phyloP scores from a whole-genome alignment of 2,329 filamentous ascomycete genomes.

The Esteya vermicola region DNA sequence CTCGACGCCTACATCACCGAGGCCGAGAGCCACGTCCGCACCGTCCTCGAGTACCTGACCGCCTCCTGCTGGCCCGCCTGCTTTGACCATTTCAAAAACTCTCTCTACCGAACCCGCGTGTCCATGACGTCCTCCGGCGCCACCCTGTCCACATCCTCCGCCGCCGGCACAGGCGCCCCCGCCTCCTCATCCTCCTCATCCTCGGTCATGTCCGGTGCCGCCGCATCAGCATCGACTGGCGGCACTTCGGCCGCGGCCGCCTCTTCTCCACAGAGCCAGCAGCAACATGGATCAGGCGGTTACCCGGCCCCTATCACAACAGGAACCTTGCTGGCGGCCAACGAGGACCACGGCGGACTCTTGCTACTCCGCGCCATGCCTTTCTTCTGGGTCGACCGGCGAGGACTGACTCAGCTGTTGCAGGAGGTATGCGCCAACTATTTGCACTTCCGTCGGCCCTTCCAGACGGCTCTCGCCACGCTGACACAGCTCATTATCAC shows the following conservation, averaged over 20 bases:
- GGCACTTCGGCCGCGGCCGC: no score
- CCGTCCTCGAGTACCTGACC: slow-evolving; percentile 48
- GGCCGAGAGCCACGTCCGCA: slow-evolving; percentile 40
- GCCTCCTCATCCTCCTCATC: no score
- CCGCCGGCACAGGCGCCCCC: no score
- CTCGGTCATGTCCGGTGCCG: no score
- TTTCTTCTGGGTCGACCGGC: slow-evolving; percentile 49
- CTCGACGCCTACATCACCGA: slow-evolving; percentile 24
- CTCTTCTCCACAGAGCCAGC: no score
- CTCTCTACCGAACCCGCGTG: slow-evolving; percentile 36
- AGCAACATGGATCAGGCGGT: no score
- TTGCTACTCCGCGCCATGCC: slow-evolving; percentile 44
- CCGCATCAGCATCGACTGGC: no score
- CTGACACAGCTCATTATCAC: slow-evolving; percentile 48
- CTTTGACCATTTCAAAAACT: slow-evolving; percentile 42
- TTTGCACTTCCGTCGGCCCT: slow-evolving; percentile 48
- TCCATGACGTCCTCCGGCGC: no score
- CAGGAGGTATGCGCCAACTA: slow-evolving; percentile 55
- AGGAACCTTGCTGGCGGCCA: no score
- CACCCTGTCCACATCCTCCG: no score
- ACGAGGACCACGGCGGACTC: slow-evolving; percentile 38
- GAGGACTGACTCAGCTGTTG: slow-evolving; percentile 46
- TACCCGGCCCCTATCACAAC: no score
- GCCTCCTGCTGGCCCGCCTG: slow-evolving; percentile 48
- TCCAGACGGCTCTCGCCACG: slow-evolving; percentile 49